phyloP scores from a whole-genome alignment of 345 rosid genomes.

The Aethionema arabicum region DNA sequence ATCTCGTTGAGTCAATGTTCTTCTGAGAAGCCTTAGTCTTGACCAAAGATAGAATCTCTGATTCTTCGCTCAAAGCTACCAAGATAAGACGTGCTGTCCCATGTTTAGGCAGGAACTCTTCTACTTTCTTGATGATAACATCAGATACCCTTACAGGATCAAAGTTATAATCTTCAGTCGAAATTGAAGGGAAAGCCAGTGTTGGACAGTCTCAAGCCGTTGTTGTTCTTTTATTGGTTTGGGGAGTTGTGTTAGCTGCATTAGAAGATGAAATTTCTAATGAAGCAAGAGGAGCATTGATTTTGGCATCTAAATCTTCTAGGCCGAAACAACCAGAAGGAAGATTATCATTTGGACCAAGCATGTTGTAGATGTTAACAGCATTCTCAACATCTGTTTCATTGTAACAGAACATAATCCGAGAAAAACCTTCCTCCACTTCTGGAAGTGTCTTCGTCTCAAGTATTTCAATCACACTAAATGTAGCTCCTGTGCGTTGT shows the following conservation, averaged over 20 bases:
- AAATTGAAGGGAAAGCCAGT: slow-evolving; percentile 88
- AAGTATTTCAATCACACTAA: no score
- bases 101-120: slow-evolving; percentile 63
- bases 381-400: slow-evolving; percentile 67
- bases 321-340: slow-evolving; percentile 74
- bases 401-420: slow-evolving; percentile 66
- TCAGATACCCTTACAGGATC: slow-evolving; percentile 72
- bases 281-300: slow-evolving; percentile 44
- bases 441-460: slow-evolving; percentile 75
- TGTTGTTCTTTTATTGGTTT: slow-evolving; percentile 26
- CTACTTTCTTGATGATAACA: slow-evolving; percentile 74
- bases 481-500: no score
- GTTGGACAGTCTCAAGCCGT: slow-evolving; percentile 39
- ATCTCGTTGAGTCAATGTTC: slow-evolving; percentile 60
- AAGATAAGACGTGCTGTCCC: slow-evolving; percentile 70
- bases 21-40: slow-evolving; percentile 63
- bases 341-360: slow-evolving; percentile 57
- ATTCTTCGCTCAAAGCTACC: slow-evolving; percentile 70
- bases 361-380: slow-evolving; percentile 43
- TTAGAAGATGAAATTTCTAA: slow-evolving; percentile 40
- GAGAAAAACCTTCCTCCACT: slow-evolving; percentile 66
- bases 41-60: slow-evolving; percentile 76
- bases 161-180: slow-evolving; percentile 87
- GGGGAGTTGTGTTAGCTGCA: slow-evolving; percentile 47
- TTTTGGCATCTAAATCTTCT: slow-evolving; percentile 53